Evolutionary conservation across 495 filamentous ascomycete species (phyloP).

Genomic region (Monascus purpureus): DNA sequence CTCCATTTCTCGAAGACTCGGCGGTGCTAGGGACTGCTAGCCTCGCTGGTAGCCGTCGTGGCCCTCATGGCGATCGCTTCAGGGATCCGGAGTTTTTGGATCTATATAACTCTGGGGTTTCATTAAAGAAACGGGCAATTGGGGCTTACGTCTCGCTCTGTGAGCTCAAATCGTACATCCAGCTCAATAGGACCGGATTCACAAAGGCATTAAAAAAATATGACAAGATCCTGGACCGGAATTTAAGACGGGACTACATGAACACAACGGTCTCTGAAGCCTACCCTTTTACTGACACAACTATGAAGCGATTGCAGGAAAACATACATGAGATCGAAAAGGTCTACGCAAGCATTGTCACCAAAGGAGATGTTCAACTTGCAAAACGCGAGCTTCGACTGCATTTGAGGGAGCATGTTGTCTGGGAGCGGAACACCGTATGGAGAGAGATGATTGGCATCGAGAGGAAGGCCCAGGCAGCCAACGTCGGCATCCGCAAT

Average conservation of each 20-base stretch:
- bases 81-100: slow-evolving; percentile 54
- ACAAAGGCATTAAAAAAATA: slow-evolving; percentile 95
- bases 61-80: slow-evolving; percentile 45
- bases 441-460: slow-evolving; percentile 99
- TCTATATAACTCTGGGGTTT: slow-evolving; percentile 68
- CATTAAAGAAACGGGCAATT: slow-evolving; percentile 79
- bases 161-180: slow-evolving; percentile 88
- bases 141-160: slow-evolving; percentile 86
- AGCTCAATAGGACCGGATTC: slow-evolving; percentile 94
- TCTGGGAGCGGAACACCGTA: slow-evolving; percentile 97
- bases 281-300: slow-evolving; percentile 60
- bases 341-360: slow-evolving; percentile 68
- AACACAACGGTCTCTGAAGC: slow-evolving; percentile 53
- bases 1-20: slow-evolving; percentile 16
- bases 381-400: slow-evolving; percentile 78
- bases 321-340: slow-evolving; percentile 60
- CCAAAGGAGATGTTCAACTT: slow-evolving; percentile 55
- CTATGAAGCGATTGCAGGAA: slow-evolving; percentile 53
- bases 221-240: slow-evolving; percentile 84
- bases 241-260: slow-evolving; percentile 63
- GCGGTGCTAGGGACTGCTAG: slow-evolving; percentile 4
- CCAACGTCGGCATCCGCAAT: slow-evolving; percentile 67
- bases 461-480: slow-evolving; percentile 89
- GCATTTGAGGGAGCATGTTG: slow-evolving; percentile 90
- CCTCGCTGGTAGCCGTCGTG: slow-evolving; percentile 9